Evolutionary conservation across 768 basidiomycete genomes (phyloP).

Genomic region (Rubroboletus satanas): DNA sequence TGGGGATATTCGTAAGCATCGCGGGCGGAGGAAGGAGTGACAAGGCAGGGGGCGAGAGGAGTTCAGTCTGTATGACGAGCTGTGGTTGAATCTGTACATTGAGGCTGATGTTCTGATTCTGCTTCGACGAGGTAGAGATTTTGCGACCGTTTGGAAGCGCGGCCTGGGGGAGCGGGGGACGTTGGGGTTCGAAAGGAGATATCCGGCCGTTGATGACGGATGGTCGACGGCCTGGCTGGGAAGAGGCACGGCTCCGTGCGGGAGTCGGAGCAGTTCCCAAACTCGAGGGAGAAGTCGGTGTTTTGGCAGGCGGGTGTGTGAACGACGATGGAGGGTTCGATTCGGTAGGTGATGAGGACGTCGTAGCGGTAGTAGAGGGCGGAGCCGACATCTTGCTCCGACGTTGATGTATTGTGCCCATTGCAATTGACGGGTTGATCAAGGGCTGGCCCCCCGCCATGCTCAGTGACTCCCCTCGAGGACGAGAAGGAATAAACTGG

Average conservation of each 20-base stretch:
- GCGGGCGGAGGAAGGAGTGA: constrained; percentile 44
- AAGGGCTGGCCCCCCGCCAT: constrained; percentile 33
- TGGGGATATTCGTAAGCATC: constrained; percentile 56
- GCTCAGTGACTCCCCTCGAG: constrained; percentile 53
- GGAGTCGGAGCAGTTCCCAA: constrained; percentile 36
- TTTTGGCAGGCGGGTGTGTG: constrained; percentile 29
- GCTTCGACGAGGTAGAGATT: constrained; percentile 56
- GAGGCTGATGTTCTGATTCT: constrained; percentile 43
- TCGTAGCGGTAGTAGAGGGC: constrained; percentile 32
- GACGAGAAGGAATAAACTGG: constrained; percentile 43
- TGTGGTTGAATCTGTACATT: constrained; percentile 47
- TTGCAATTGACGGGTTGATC: constrained; percentile 56
- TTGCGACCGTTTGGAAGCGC: constrained; percentile 50
- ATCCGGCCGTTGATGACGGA: constrained; percentile 49
- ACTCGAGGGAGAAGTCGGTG: constrained; percentile 39
- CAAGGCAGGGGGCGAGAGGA: constrained; percentile 37
- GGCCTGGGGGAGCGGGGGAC: constrained; percentile 49
- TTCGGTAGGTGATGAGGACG: constrained; percentile 34
- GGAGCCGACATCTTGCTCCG: constrained; percentile 64
- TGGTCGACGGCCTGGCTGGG: constrained; percentile 74
- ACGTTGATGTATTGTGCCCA: constrained; percentile 68
- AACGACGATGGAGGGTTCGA: constrained; percentile 36
- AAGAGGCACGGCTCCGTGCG: constrained; percentile 61
- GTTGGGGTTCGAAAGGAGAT: constrained; percentile 48
- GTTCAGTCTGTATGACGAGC: constrained; percentile 49